phyloP scores from a whole-genome alignment of 805 yeast species.

The Hemisphaericaspora nanyangensis region DNA sequence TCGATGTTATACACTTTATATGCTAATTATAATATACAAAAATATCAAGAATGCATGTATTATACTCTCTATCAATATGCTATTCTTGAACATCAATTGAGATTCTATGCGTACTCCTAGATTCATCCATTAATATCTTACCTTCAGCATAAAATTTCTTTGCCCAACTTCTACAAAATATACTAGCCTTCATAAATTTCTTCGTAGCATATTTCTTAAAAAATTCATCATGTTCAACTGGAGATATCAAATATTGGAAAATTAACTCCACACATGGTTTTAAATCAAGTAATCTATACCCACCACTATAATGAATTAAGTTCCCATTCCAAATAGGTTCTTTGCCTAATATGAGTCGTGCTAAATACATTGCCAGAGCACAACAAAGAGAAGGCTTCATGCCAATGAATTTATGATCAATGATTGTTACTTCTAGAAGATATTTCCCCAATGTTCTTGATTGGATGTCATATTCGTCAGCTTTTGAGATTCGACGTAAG shows the following conservation, averaged over 20 bases:
- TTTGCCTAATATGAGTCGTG: conserved; percentile 68
- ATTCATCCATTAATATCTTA: conserved; percentile 33
- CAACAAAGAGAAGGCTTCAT: conserved; percentile 72
- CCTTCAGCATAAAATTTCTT: conserved; percentile 51
- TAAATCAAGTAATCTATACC: conserved; percentile 70
- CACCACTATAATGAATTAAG: conserved; percentile 88
- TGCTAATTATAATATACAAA: too few relatives aligned
- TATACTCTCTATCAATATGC: too few relatives aligned
- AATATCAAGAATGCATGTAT: too few relatives aligned
- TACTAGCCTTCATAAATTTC: conserved; percentile 81
- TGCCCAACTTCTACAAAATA: conserved; percentile 81
- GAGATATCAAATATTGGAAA: conserved; percentile 71
- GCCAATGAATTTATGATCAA: conserved; percentile 73
- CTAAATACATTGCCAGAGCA: conserved; percentile 85
- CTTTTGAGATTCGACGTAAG: conserved; percentile 81
- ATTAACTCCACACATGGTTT: conserved; percentile 70
- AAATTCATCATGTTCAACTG: conserved; percentile 87
- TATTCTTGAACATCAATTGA: too few relatives aligned
- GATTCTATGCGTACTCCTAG: conserved; percentile 16
- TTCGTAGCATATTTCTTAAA: conserved; percentile 90
- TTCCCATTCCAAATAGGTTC: conserved; percentile 77
- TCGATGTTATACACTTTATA: too few relatives aligned
- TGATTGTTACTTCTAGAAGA: conserved; percentile 69
- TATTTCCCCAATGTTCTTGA: conserved; percentile 84
- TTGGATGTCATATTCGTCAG: conserved; percentile 83